Evolutionary conservation across 1,284 basidiomycete species (phyloP).

Genomic region (Puccinia novopanici): DNA sequence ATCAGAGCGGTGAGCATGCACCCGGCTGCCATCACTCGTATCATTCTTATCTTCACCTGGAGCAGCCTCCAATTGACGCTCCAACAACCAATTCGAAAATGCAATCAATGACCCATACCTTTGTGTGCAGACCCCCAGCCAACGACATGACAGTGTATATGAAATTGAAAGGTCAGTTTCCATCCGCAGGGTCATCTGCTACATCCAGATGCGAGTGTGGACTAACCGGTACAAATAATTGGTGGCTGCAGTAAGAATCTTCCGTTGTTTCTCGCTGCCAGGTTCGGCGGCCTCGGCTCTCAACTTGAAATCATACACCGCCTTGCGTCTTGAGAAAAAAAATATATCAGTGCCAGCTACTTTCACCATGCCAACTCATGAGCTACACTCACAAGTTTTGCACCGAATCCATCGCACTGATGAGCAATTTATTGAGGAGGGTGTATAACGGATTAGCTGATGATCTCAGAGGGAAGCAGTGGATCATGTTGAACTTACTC

Average conservation of each 20-base stretch:
- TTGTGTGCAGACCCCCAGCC: constrained; percentile 62
- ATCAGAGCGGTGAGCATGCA: not conserved
- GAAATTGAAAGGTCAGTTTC: not conserved
- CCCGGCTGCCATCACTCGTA: not conserved
- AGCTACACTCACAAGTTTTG: constrained; percentile 46
- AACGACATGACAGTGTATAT: not conserved
- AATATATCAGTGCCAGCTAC: not conserved
- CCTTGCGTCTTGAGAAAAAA: constrained; percentile 14
- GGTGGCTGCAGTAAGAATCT: constrained; percentile 69
- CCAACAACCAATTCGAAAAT: constrained; percentile 92
- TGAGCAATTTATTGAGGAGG: not conserved
- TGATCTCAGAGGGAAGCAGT: constrained; percentile 67
- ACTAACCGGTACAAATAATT: constrained; percentile 77
- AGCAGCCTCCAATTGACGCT: constrained; percentile 59
- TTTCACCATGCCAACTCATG: not conserved
- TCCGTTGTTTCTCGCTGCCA: constrained; percentile 73
- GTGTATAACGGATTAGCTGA: not conserved
- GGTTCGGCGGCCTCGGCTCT: constrained; percentile 80
- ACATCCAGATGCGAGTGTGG: constrained; percentile 50
- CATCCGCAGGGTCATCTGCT: constrained; percentile 45
- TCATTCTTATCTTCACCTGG: constrained; percentile 55
- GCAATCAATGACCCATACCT: constrained; percentile 85
- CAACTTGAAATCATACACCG: constrained; percentile 70
- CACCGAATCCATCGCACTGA: constrained; percentile 51
- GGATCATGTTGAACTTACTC: constrained; percentile 67